Percentiles rank a stretch among this genome's conserved stretches.
These are phyloP conservation scores for Alternaria dauci DNA, from an alignment of 2,329 filamentous ascomycete species.

Conservation along the genomic window DNA sequence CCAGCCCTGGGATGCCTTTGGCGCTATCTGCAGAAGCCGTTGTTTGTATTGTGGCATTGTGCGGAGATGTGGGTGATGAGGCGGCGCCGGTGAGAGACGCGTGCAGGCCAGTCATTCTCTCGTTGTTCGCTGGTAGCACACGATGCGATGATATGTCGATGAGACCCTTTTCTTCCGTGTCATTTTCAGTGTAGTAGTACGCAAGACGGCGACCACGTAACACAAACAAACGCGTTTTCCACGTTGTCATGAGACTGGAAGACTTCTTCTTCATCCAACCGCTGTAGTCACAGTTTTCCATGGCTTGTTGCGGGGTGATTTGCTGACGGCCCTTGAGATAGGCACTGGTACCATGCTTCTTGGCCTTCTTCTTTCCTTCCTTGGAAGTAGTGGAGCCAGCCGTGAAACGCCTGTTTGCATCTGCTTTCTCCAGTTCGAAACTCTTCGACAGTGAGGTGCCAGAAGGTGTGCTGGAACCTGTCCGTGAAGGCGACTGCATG, in stretches of 20 bases:
- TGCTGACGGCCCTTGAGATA: constrained; percentile 88
- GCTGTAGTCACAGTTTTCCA: constrained; percentile 86
- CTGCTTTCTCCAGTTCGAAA: constrained; percentile 80
- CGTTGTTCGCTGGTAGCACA: constrained; percentile 92
- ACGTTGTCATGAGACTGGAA: constrained; percentile 93
- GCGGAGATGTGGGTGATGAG: constrained; percentile 67
- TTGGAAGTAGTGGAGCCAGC: constrained; percentile 56
- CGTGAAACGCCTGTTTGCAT: constrained; percentile 45
- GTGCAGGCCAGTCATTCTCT: constrained; percentile 87
- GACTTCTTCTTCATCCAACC: constrained; percentile 99
- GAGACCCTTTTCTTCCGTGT: constrained; percentile 90
- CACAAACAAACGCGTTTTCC: constrained; percentile 96
- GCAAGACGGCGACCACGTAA: constrained; percentile 88
- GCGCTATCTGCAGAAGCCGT: constrained; percentile 50
- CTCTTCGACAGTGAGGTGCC: constrained; percentile 68
- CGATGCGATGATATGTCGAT: constrained; percentile 98
- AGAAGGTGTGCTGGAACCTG: constrained; percentile 75
- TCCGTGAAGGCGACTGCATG: constrained; percentile 72
- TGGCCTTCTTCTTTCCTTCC: constrained; percentile 61
- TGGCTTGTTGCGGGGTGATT: constrained; percentile 82
- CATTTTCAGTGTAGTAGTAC: constrained; percentile 95
- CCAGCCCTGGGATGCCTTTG: constrained; percentile 38
- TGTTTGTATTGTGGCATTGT: constrained; percentile 52
- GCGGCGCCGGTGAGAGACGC: constrained; percentile 91
- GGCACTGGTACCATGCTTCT: constrained; percentile 94